These are phyloP conservation scores for Arthrobotrys conoides DNA, from an alignment of 2,329 filamentous ascomycete genomes.

Conservation along the genomic window DNA sequence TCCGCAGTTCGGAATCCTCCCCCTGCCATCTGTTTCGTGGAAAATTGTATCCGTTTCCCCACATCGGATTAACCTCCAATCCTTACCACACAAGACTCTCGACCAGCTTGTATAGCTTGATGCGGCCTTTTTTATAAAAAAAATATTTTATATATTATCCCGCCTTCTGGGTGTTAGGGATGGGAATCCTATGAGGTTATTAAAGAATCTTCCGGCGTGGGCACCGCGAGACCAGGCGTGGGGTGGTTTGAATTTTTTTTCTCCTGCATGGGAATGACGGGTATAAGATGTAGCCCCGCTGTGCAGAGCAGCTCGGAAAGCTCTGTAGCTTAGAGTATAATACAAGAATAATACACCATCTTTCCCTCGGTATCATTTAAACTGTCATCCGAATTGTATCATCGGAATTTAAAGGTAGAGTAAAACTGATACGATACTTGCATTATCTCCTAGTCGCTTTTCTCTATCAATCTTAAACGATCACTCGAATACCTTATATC, in stretches of 20 bases:
- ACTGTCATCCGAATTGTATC: slow-evolving; percentile 12
- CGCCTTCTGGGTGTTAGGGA: slow-evolving; percentile 13
- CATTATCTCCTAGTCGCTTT: not conserved
- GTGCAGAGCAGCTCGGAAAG: not conserved
- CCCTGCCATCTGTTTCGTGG: slow-evolving; percentile 59
- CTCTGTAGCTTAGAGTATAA: not conserved
- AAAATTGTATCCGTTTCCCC: slow-evolving; percentile 60
- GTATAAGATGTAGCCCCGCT: slow-evolving; percentile 29
- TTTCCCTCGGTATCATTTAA: slow-evolving; percentile 4
- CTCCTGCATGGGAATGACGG: slow-evolving; percentile 5
- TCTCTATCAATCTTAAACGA: not conserved
- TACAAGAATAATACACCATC: not conserved
- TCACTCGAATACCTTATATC: too few species aligned
- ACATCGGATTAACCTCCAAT: slow-evolving; percentile 59
- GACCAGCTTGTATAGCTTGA: slow-evolving; percentile 6
- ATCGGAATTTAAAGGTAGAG: slow-evolving; percentile 11
- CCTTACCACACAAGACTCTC: slow-evolving; percentile 5
- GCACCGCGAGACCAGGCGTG: too few species aligned
- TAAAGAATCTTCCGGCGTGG: slow-evolving; percentile 50
- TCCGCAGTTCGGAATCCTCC: slow-evolving; percentile 50
- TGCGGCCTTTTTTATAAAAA: slow-evolving; percentile 47
- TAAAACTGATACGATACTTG: not conserved
- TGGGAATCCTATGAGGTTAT: slow-evolving; percentile 25
- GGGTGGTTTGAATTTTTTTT: slow-evolving; percentile 17
- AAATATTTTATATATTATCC: slow-evolving; percentile 3